Evolutionary conservation across 352 stramenopile species (phyloP).

Genomic region (Pythium scleroteichum): DNA sequence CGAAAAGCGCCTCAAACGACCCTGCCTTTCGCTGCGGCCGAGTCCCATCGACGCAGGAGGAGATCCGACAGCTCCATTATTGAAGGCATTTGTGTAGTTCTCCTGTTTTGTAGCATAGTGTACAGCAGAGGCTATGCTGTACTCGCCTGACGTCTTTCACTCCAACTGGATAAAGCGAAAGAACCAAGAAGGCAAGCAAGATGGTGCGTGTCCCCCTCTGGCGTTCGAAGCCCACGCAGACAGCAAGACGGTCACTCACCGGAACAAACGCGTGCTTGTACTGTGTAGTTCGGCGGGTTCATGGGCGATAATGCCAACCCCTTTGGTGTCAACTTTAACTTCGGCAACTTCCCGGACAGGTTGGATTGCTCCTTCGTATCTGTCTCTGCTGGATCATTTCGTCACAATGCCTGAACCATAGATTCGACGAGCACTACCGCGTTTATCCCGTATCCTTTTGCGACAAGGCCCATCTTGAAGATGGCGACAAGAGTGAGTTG

Average conservation of each 20-base stretch:
- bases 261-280: not conserved
- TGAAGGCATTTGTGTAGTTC: not conserved
- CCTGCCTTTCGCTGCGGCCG: slow-evolving; percentile 9
- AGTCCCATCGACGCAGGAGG: slow-evolving; percentile 18
- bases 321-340: slow-evolving; percentile 82
- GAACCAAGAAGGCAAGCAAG: slow-evolving; percentile 13
- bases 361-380: slow-evolving; percentile 17
- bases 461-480: slow-evolving; percentile 86
- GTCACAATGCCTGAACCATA: slow-evolving; percentile 23
- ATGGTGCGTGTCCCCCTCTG: slow-evolving; percentile 15
- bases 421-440: slow-evolving; percentile 87
- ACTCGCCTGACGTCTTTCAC: slow-evolving; percentile 1
- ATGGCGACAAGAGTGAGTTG: slow-evolving; percentile 87
- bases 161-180: slow-evolving; percentile 19
- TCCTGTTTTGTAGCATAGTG: slow-evolving; percentile 16
- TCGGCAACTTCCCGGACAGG: slow-evolving; percentile 73
- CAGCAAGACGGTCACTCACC: too few relatives aligned
- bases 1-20: not conserved
- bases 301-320: slow-evolving; percentile 70
- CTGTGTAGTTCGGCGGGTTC: slow-evolving; percentile 66
- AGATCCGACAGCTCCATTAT: not conserved
- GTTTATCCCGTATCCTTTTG: slow-evolving; percentile 88
- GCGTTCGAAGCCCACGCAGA: too few relatives aligned
- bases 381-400: not conserved
- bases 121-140: slow-evolving; percentile 9